A percentile compares a stretch with the other conserved stretches of the same genome.
Conservation (phyloP, 2,329 filamentous ascomycete genomes). For the Clarireedia monteithiana region DNA sequence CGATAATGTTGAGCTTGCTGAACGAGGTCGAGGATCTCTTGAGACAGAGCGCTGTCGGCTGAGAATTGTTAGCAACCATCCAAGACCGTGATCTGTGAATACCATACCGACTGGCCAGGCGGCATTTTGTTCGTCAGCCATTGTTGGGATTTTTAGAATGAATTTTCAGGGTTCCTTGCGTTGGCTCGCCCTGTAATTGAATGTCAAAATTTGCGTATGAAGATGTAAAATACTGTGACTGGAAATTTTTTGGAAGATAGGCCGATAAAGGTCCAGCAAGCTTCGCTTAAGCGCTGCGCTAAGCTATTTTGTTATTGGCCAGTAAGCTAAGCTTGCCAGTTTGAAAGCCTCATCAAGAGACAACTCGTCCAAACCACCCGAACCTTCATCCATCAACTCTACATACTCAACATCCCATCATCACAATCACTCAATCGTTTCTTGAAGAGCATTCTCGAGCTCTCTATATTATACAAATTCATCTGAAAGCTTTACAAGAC, state of each 20-base stretch:
- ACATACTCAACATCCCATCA: slow-evolving; percentile 23
- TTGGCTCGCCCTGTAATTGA: slow-evolving; percentile 47
- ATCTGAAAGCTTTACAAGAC: slow-evolving; percentile 24
- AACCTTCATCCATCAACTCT: slow-evolving; percentile 21
- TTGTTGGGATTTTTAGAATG: slow-evolving; percentile 16
- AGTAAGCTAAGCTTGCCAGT: slow-evolving; percentile 20
- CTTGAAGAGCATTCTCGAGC: slow-evolving; percentile 19
- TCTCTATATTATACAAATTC: slow-evolving; percentile 12
- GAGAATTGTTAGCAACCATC: slow-evolving; percentile 33
- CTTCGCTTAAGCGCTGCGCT: slow-evolving; percentile 8
- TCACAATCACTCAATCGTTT: slow-evolving; percentile 18
- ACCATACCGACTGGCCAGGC: slow-evolving; percentile 17
- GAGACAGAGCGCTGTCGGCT: slow-evolving; percentile 65
- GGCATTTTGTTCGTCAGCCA: slow-evolving; percentile 30
- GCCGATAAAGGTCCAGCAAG: neutral
- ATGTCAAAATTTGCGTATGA: slow-evolving; percentile 6
- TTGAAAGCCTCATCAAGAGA: slow-evolving; percentile 9
- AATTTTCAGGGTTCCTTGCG: slow-evolving; percentile 50
- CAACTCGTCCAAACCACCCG: slow-evolving; percentile 12
- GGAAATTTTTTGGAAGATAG: slow-evolving; percentile 2
- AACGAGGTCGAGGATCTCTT: slow-evolving; percentile 76
- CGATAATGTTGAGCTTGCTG: slow-evolving; percentile 51
- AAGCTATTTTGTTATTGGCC: slow-evolving; percentile 8
- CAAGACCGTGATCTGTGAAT: slow-evolving; percentile 33
- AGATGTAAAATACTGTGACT: slow-evolving; percentile 1